phyloP scores from a whole-genome alignment of 2,329 filamentous ascomycete species.

The Corynespora cassiicola region DNA sequence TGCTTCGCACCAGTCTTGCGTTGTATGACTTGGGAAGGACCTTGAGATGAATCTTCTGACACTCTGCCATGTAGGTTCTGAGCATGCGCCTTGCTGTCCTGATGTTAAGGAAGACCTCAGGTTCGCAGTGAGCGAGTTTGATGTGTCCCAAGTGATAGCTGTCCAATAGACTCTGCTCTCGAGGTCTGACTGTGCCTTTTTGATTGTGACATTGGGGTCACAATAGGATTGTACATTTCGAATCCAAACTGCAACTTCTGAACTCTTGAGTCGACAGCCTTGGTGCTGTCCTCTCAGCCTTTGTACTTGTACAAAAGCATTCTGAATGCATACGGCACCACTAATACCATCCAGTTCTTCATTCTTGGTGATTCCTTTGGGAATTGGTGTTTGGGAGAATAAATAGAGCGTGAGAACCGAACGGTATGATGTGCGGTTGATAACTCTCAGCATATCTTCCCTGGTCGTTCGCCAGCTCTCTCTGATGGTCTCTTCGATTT shows the following conservation, averaged over 20 bases:
- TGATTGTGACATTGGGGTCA: constrained; percentile 2
- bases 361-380: constrained; percentile 10
- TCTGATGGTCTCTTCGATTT: constrained; percentile 7
- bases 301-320: constrained; percentile 14
- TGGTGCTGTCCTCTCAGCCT: constrained; percentile 8
- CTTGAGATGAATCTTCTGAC: constrained; percentile 11
- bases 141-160: constrained; percentile 15
- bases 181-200: too few relatives aligned
- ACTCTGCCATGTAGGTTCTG: constrained; percentile 15
- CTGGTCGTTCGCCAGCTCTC: constrained; percentile 13
- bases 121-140: constrained; percentile 6
- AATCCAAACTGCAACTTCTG: constrained; percentile 1
- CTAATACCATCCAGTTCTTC: constrained; percentile 16
- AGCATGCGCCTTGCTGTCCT: constrained; percentile 12
- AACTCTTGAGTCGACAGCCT: constrained; percentile 5
- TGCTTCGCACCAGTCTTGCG: constrained; percentile 5
- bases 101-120: constrained; percentile 14
- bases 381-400: constrained; percentile 14
- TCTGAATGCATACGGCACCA: constrained; percentile 14
- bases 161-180: constrained; percentile 19
- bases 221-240: too few relatives aligned
- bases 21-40: constrained; percentile 7
- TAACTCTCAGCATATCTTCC: constrained; percentile 16
- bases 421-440: constrained; percentile 14
- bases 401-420: constrained; percentile 15